Evolutionary conservation across 2,329 filamentous ascomycete species (phyloP), one percentile per base, ranked within the genome.

Genomic region (Penicillium freii): DNA sequence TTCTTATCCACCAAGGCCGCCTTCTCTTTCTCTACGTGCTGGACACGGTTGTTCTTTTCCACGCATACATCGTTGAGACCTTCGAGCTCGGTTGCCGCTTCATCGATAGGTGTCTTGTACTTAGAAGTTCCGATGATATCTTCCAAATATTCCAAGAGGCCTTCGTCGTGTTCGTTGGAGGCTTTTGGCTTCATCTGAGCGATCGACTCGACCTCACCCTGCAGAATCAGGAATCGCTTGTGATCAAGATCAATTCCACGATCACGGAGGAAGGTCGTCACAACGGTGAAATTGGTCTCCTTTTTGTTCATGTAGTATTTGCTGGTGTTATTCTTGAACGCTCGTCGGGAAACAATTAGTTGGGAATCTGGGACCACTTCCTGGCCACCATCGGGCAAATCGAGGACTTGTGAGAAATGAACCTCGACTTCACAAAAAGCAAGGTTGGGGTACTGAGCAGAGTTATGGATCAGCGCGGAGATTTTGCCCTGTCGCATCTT

Each of bases 401-500:
- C 95, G 77, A 95, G 88, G 54, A 99, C 91, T 75, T 97, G 92
- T 65, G 95, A 88, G 71, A 99, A 99, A 73, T 97, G 91, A 4
- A 99, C 95, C 55, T 95, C 90, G 11, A 99, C 94, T 74, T 99
- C 95, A 71, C 94, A 99, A 70, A 88, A 87, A 47, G 95, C 90
- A 21, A 99, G 78, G 67, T 97, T 84, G 0, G 92, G 92, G 66
- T 89, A 86, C 55, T 90, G 85, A 0, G 92, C 92, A 13, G 94
- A 97, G 73, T 97, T 99, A 78, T 99, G 94, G 65, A 99, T 99
- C 48, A 99, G 80, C 4, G 94, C 94, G 1, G 94, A 99, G 47
- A 99, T 92, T 78, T 99, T 99, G 70, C 94, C 94, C 75, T 99
- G 94, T 69, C 94, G 85, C 94, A 99, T 99, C 78, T 99, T 99